These are phyloP conservation scores for Fusarium sp. DNA, from an alignment of 2,329 filamentous ascomycete species.

Conservation along the genomic window DNA sequence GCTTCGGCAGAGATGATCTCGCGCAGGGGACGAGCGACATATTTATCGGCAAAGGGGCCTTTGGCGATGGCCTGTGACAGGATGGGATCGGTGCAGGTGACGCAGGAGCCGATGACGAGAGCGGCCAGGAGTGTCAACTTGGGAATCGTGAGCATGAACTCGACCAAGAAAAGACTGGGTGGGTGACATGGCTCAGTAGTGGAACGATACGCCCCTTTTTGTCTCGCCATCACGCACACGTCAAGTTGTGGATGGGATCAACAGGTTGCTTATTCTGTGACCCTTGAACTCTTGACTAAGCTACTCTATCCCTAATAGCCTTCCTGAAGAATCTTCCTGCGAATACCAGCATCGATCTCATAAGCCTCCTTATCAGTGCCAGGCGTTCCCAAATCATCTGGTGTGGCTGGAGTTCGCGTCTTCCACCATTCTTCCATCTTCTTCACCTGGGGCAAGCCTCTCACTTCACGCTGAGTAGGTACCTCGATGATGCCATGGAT, in stretches of 20 bases:
- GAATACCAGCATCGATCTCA: not conserved
- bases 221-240: too few relatives aligned
- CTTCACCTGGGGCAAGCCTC: not conserved
- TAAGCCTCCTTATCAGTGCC: not conserved
- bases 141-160: constrained; percentile 63
- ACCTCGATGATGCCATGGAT: not conserved
- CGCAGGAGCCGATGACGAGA: constrained; percentile 67
- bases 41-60: constrained; percentile 63
- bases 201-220: too few relatives aligned
- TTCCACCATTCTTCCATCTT: not conserved
- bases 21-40: constrained; percentile 63
- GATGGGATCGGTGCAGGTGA: constrained; percentile 62
- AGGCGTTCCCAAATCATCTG: not conserved
- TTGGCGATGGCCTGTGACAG: constrained; percentile 40
- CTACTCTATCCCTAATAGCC: too few relatives aligned
- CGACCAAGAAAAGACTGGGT: too few relatives aligned
- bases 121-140: constrained; percentile 63
- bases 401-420: not conserved
- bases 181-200: too few relatives aligned
- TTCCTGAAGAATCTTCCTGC: not conserved
- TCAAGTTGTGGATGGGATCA: too few relatives aligned
- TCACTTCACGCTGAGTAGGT: not conserved
- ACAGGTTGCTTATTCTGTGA: too few relatives aligned
- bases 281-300: too few relatives aligned
- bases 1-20: constrained; percentile 71